phyloP scores from a whole-genome alignment of 257 asterid species.

The Buddleja alternifolia region DNA sequence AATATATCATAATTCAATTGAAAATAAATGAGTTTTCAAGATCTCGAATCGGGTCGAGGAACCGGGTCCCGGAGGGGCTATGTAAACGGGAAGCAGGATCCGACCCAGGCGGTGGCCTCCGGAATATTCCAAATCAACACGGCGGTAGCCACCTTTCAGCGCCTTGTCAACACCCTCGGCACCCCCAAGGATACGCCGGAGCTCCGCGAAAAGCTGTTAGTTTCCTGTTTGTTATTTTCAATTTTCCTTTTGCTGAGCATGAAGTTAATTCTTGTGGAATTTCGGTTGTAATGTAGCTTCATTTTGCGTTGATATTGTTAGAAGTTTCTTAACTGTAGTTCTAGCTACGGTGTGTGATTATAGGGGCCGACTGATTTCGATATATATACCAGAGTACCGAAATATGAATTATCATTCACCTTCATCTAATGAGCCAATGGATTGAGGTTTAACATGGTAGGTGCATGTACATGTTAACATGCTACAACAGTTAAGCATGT shows the following conservation, averaged over 20 bases:
- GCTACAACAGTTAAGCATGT: too few species aligned
- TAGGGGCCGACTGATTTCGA: too few species aligned
- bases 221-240: slow-evolving; percentile 11
- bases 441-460: not conserved
- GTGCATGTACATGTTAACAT: not conserved
- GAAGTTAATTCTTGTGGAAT: not conserved
- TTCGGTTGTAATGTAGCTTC: not conserved
- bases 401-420: not conserved
- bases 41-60: slow-evolving; percentile 78
- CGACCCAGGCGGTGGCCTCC: slow-evolving; percentile 87
- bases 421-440: not conserved
- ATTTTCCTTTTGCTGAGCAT: not conserved
- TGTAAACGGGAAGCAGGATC: slow-evolving; percentile 70
- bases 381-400: not conserved
- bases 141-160: slow-evolving; percentile 81
- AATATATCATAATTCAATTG: not conserved
- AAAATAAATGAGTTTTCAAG: slow-evolving; percentile 81
- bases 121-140: slow-evolving; percentile 90
- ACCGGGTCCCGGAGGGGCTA: slow-evolving; percentile 56
- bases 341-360: too few species aligned
- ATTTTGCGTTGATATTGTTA: not conserved
- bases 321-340: too few species aligned
- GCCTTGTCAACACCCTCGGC: slow-evolving; percentile 88
- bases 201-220: slow-evolving; percentile 90
- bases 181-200: slow-evolving; percentile 94